phyloP scores from a whole-genome alignment of 1,139 yeast genomes.

The Pneumocystis carinii region DNA sequence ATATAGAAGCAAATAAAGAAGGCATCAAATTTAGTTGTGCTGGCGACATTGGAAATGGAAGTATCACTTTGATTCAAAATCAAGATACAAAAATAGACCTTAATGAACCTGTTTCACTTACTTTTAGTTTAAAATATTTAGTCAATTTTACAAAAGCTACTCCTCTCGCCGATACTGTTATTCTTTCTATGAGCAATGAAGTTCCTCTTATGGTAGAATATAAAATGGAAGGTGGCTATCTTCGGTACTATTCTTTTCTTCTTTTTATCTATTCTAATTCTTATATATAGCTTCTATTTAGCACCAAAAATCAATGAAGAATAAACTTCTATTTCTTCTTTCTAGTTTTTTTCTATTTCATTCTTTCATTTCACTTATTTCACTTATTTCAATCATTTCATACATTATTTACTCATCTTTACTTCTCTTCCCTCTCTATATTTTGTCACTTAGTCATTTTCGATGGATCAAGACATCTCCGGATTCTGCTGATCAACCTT shows the following conservation, averaged over 20 bases:
- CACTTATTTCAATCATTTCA: background rate
- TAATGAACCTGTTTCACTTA: constrained; percentile 73
- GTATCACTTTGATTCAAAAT: constrained; percentile 74
- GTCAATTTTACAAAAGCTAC: constrained; percentile 87
- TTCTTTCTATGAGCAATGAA: constrained; percentile 75
- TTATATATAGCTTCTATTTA: constrained; percentile 54
- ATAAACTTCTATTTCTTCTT: background rate
- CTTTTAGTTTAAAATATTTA: constrained; percentile 83
- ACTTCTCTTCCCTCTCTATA: too few relatives aligned
- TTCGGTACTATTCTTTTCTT: constrained; percentile 20
- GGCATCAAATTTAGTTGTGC: constrained; percentile 79
- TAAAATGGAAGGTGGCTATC: constrained; percentile 80
- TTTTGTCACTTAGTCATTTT: too few relatives aligned
- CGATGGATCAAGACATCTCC: too few relatives aligned
- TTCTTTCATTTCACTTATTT: background rate
- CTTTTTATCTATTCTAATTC: background rate
- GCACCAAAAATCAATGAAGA: constrained; percentile 96
- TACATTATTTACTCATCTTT: background rate
- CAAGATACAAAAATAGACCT: constrained; percentile 61
- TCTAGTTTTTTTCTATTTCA: background rate
- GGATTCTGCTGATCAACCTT: background rate
- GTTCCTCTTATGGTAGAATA: constrained; percentile 92
- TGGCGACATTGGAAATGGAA: constrained; percentile 86
- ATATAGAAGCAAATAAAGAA: constrained; percentile 77
- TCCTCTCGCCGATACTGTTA: constrained; percentile 56